These are phyloP conservation scores for Grigorovia jiainica DNA, from an alignment of 805 yeast species.

Conservation along the genomic window DNA sequence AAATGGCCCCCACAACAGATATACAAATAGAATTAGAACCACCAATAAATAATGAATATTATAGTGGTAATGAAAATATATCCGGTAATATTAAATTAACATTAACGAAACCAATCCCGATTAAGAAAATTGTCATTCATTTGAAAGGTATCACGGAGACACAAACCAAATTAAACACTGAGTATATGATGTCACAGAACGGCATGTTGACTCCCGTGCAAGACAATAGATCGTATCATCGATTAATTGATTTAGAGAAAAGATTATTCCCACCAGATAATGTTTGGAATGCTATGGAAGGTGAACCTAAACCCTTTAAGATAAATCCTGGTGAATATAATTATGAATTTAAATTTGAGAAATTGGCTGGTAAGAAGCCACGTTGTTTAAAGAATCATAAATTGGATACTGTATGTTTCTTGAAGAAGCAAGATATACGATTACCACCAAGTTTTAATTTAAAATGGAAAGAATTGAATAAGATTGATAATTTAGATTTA, in stretches of 20 bases:
- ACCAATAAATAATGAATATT: slow-evolving; percentile 24
- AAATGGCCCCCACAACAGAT: slow-evolving; percentile 17
- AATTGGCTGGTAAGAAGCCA: slow-evolving; percentile 19
- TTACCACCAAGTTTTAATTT: slow-evolving; percentile 27
- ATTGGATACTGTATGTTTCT: slow-evolving; percentile 13
- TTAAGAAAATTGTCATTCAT: slow-evolving; percentile 43
- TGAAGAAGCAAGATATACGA: slow-evolving; percentile 12
- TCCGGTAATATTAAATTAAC: slow-evolving; percentile 21
- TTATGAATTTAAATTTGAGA: slow-evolving; percentile 19
- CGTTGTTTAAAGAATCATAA: slow-evolving; percentile 20
- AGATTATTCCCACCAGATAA: slow-evolving; percentile 27
- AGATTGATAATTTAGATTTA: slow-evolving; percentile 18
- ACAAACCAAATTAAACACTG: slow-evolving; percentile 17
- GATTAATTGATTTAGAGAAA: slow-evolving; percentile 12
- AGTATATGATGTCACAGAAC: slow-evolving; percentile 14
- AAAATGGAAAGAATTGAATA: slow-evolving; percentile 16
- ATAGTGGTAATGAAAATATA: slow-evolving; percentile 20
- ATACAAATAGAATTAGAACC: slow-evolving; percentile 14
- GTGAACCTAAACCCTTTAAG: slow-evolving; percentile 22
- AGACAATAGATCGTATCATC: slow-evolving; percentile 22
- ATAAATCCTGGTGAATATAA: slow-evolving; percentile 21
- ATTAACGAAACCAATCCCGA: slow-evolving; percentile 18
- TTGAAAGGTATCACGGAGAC: slow-evolving; percentile 30
- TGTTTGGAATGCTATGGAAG: slow-evolving; percentile 25
- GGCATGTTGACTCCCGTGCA: slow-evolving; percentile 21